Evolutionary conservation across 1,284 basidiomycete species (phyloP).

Genomic region (Hemileia vastatrix): DNA sequence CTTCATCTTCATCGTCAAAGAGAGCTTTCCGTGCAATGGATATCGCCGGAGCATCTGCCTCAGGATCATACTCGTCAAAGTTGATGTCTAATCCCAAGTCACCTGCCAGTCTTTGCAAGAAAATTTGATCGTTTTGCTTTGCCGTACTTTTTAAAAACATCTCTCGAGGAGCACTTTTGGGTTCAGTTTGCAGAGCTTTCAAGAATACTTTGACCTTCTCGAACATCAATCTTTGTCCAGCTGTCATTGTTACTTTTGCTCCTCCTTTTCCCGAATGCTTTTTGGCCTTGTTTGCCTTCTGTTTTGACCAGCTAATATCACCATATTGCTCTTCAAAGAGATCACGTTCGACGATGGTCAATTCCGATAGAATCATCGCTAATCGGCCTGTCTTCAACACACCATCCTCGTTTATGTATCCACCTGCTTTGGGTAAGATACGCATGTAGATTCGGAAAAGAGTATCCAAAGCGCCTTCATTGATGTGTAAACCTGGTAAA

Average conservation of each 20-base stretch:
- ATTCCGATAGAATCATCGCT: slow-evolving; percentile 79
- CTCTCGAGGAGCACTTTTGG: slow-evolving; percentile 4
- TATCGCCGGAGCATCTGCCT: slow-evolving; percentile 56
- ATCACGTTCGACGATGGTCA: slow-evolving; percentile 75
- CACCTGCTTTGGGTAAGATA: slow-evolving; percentile 72
- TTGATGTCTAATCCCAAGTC: slow-evolving; percentile 63
- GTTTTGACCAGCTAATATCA: slow-evolving; percentile 79
- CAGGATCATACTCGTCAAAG: slow-evolving; percentile 79
- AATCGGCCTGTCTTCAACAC: slow-evolving; percentile 67
- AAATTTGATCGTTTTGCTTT: slow-evolving; percentile 58
- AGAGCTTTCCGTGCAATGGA: too few species aligned
- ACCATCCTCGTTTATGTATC: slow-evolving; percentile 87
- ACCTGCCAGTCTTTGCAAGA: slow-evolving; percentile 62
- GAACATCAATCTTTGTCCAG: too few species aligned
- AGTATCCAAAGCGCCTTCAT: slow-evolving; percentile 85
- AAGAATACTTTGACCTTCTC: slow-evolving; percentile 66
- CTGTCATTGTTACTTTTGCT: slow-evolving; percentile 65
- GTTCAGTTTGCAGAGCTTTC: slow-evolving; percentile 2
- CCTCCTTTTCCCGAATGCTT: slow-evolving; percentile 48
- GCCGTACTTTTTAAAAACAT: too few species aligned
- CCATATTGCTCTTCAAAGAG: slow-evolving; percentile 81
- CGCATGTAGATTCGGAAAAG: slow-evolving; percentile 93
- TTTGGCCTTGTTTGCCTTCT: slow-evolving; percentile 61
- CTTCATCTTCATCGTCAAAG: too few species aligned
- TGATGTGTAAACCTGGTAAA: slow-evolving; percentile 91